Evolutionary conservation across 75 land plant genomes (phyloP).

Genomic region (Larix kaempferi): DNA sequence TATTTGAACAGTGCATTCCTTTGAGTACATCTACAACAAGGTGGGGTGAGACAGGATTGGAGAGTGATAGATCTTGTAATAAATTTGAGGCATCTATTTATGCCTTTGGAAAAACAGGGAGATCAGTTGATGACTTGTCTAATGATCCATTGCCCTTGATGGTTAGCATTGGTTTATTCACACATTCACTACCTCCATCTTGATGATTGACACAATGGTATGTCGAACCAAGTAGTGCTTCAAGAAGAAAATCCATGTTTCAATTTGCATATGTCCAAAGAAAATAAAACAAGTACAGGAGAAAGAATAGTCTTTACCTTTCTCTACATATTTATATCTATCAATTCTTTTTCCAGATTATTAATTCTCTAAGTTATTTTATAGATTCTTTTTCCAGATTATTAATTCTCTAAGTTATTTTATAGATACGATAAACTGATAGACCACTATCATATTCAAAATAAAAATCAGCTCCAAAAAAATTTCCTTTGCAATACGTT

Average conservation of each 20-base stretch:
- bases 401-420: no score
- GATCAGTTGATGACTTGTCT: slow-evolving; percentile 8
- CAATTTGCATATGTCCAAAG: not conserved
- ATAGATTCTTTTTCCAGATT: no score
- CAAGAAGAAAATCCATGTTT: slow-evolving; percentile 7
- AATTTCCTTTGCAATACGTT: no score
- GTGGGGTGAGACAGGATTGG: slow-evolving; percentile 8
- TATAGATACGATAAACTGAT: no score
- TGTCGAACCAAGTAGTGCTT: not conserved
- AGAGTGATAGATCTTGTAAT: not conserved
- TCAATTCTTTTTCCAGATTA: no score
- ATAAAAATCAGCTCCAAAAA: no score
- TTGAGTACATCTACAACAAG: not conserved
- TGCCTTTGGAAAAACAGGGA: slow-evolving; percentile 5
- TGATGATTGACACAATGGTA: not conserved
- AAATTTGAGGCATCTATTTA: no score
- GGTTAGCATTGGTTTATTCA: not conserved
- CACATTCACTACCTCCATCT: no score
- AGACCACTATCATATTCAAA: no score
- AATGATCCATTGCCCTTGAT: slow-evolving; percentile 5
- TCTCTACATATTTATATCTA: no score
- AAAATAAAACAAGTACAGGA: not conserved
- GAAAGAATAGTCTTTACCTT: no score
- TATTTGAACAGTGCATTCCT: not conserved
- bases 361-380: no score